Base-by-base conservation (phyloP, 495 filamentous ascomycete genomes). In the Penicillium riverlandense region DNA sequence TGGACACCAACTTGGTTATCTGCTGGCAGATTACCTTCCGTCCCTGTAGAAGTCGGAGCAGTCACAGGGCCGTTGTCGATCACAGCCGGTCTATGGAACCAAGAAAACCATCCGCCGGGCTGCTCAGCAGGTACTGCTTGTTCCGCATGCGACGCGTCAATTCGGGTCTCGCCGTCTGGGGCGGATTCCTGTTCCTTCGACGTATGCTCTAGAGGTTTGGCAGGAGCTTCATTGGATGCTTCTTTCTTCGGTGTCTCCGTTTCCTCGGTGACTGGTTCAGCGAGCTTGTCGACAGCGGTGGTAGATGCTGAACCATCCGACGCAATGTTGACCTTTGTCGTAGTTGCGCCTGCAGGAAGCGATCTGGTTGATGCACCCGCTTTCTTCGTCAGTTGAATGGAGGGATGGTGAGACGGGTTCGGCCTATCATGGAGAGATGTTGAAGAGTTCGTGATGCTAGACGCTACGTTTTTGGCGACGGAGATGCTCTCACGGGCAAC, bases 401-500 rank as follows among this genome's bases (percentile, higher is more conserved):
- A 67, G 22, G 63, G 61, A 41, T 64, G 40, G 36, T 58, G 57
- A 32, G 36, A 45, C 22, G 54, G 53, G 41, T 50, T 66, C 7
- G 57, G 34, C 11, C 46, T 50, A 34, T 62, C 52, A 29, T 64
- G 52, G 7, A 59, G 52, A 44, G 60, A 59, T 31, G 56, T 54
- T 16, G 69, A 62, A 31, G 55, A 54, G 27, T 65, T 62, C 6
- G 62, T 49, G 27, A 61, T 33, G 55, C 71, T 63, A 45, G 70
- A 66, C 48, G 63, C 62, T 55, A 62, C 62, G 59, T 71, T 62
- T 50, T 70, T 60, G 43, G 75, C 65, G 50, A 76, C 84, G 43
- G 83, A 74, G 30, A 89, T 86, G 41, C 81, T 86, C 67, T 90
- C 85, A 59, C 80, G 82, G 44, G 83, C 85, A 59, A 88, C 77